A percentile compares a stretch with the other conserved stretches of the same genome.
Evolutionary conservation across 805 yeast genomes (phyloP).

Genomic region (Grigorovia transvaalensis): DNA sequence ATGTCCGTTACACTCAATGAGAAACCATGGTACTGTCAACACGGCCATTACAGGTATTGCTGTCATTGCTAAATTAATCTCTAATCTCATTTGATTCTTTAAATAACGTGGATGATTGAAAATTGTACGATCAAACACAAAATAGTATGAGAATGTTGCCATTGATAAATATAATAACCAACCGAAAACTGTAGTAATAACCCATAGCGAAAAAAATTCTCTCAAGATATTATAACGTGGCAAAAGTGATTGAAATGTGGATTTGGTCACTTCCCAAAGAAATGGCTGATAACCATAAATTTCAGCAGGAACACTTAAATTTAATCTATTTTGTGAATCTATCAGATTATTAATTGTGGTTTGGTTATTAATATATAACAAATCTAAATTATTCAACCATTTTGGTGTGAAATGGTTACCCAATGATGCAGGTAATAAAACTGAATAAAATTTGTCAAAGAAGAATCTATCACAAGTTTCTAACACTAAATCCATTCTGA

Average conservation of each 20-base stretch:
- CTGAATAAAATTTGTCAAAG: slow-evolving; percentile 69
- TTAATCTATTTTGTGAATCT: background rate
- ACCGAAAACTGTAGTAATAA: slow-evolving; percentile 73
- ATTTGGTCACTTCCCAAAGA: slow-evolving; percentile 45
- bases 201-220: slow-evolving; percentile 55
- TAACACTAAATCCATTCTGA: slow-evolving; percentile 76
- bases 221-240: slow-evolving; percentile 65
- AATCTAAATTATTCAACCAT: background rate
- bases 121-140: slow-evolving; percentile 77
- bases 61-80: slow-evolving; percentile 63
- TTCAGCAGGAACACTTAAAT: slow-evolving; percentile 18
- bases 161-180: slow-evolving; percentile 67
- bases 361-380: background rate
- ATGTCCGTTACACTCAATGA: slow-evolving; percentile 73
- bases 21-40: slow-evolving; percentile 83
- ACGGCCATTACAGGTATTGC: slow-evolving; percentile 87
- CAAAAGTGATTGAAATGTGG: slow-evolving; percentile 56
- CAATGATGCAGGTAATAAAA: slow-evolving; percentile 49
- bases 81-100: slow-evolving; percentile 84
- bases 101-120: slow-evolving; percentile 94
- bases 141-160: slow-evolving; percentile 67
- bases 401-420: slow-evolving; percentile 4
- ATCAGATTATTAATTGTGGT: background rate
- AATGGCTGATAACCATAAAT: slow-evolving; percentile 54
- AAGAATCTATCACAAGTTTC: slow-evolving; percentile 66